Percentiles rank a stretch among this genome's conserved stretches.
These are phyloP conservation scores for Hippophae rhamnoides DNA, from an alignment of 306 rosid genomes.

Conservation along the genomic window DNA sequence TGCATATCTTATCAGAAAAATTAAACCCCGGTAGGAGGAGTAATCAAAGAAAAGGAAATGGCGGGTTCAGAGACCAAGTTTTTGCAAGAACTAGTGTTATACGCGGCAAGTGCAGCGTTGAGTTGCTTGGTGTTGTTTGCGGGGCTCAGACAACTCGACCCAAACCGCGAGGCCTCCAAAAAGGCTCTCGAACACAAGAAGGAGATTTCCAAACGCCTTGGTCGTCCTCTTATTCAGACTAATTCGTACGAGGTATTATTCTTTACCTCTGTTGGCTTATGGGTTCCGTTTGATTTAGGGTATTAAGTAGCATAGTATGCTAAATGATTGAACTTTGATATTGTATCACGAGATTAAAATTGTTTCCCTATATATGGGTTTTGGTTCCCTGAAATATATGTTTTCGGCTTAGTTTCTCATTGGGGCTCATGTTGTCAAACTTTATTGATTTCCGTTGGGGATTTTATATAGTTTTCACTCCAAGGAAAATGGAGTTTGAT, in stretches of 20 bases:
- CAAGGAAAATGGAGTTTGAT: too few species aligned
- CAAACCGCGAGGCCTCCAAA: slow-evolving; percentile 82
- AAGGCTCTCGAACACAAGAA: slow-evolving; percentile 83
- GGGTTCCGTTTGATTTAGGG: neutral
- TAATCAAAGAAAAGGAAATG: slow-evolving; percentile 19
- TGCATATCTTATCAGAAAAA: too few species aligned
- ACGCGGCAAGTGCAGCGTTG: slow-evolving; percentile 92
- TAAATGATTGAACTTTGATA: too few species aligned
- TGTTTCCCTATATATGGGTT: neutral
- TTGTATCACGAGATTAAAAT: neutral
- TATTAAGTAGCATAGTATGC: too few species aligned
- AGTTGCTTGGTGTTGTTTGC: slow-evolving; percentile 66
- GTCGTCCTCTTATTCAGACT: slow-evolving; percentile 93
- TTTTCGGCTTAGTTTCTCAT: too few species aligned
- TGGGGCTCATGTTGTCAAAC: neutral
- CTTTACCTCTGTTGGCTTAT: neutral
- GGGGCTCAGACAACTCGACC: slow-evolving; percentile 83
- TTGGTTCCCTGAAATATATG: neutral
- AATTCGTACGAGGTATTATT: slow-evolving; percentile 65
- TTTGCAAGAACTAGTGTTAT: slow-evolving; percentile 56
- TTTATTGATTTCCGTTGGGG: slow-evolving; percentile 6
- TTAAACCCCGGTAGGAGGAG: too few species aligned
- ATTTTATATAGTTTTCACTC: too few species aligned
- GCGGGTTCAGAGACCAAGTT: slow-evolving; percentile 57
- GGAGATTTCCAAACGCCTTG: slow-evolving; percentile 83